Conservation (phyloP, 345 rosid species). For the Heritiera littoralis region DNA sequence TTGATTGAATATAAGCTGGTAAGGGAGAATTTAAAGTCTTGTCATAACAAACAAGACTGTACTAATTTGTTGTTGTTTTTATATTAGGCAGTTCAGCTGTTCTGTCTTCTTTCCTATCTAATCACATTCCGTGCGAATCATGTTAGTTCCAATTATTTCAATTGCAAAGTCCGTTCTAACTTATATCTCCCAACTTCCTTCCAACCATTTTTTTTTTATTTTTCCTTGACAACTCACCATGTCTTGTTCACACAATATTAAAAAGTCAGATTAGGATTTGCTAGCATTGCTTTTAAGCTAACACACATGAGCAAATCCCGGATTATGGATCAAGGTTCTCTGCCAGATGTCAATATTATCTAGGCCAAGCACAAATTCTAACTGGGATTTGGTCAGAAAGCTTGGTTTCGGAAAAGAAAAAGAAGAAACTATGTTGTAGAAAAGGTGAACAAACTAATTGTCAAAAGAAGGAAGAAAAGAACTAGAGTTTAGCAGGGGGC, state of each 20-base stretch:
- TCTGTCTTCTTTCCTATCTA: not conserved
- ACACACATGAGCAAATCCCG: not conserved
- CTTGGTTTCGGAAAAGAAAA: too few species aligned
- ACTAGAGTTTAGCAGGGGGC: too few species aligned
- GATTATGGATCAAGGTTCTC: not conserved
- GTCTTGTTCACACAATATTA: not conserved
- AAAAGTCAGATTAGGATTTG: not conserved
- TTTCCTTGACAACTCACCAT: not conserved
- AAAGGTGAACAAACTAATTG: too few species aligned
- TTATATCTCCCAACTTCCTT: not conserved
- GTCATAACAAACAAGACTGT: not conserved
- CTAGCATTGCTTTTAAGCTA: not conserved
- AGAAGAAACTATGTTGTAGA: too few species aligned
- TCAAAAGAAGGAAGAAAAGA: too few species aligned
- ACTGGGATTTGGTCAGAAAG: too few species aligned
- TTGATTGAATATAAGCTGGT: too few species aligned
- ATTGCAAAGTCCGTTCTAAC: constrained; percentile 8
- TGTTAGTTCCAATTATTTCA: not conserved
- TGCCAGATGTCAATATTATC: not conserved
- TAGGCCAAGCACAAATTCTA: too few species aligned
- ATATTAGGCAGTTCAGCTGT: not conserved
- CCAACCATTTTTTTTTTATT: not conserved
- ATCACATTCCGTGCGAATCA: not conserved
- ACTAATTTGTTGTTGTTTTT: not conserved
- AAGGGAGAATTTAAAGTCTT: not conserved